phyloP scores from a whole-genome alignment of 352 stramenopile species.

The Globisporangium cederbergense region DNA sequence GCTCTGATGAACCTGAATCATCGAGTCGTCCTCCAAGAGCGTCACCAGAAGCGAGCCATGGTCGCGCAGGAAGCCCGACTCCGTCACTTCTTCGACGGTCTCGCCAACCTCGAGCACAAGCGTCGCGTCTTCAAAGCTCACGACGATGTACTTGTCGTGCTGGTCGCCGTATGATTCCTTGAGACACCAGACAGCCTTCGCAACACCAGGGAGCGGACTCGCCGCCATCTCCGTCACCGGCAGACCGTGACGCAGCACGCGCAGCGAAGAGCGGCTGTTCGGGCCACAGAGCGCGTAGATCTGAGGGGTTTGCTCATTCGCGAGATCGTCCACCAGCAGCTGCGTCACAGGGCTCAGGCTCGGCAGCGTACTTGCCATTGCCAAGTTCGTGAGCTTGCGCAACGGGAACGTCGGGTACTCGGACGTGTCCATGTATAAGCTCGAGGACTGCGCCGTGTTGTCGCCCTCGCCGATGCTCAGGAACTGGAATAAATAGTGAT shows the following conservation, averaged over 20 bases:
- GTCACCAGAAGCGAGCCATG: conserved; percentile 94
- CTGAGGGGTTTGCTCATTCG: conserved; percentile 94
- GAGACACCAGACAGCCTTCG: conserved; percentile 95
- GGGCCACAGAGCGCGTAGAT: conserved; percentile 95
- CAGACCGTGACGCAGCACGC: conserved; percentile 95
- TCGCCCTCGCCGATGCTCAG: conserved; percentile 94
- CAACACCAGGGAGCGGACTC: conserved; percentile 93
- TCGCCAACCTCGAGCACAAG: conserved; percentile 97
- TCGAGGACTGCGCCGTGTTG: conserved; percentile 69
- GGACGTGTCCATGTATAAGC: conserved; percentile 63
- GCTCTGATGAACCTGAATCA: conserved; percentile 95
- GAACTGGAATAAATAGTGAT: conserved; percentile 98
- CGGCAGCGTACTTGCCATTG: conserved; percentile 72
- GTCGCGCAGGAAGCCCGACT: conserved; percentile 94
- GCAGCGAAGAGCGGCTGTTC: conserved; percentile 91
- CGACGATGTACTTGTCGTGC: conserved; percentile 96
- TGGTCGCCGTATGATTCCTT: conserved; percentile 79
- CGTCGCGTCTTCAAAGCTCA: conserved; percentile 99
- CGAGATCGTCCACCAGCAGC: conserved; percentile 94
- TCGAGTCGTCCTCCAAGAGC: conserved; percentile 93
- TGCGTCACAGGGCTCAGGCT: conserved; percentile 93
- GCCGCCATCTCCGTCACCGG: conserved; percentile 96
- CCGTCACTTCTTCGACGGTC: conserved; percentile 96
- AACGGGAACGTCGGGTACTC: conserved; percentile 64
- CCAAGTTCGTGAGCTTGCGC: conserved; percentile 88